Evolutionary conservation across 2,329 filamentous ascomycete genomes (phyloP).

Genomic region (Colletotrichum sidae): DNA sequence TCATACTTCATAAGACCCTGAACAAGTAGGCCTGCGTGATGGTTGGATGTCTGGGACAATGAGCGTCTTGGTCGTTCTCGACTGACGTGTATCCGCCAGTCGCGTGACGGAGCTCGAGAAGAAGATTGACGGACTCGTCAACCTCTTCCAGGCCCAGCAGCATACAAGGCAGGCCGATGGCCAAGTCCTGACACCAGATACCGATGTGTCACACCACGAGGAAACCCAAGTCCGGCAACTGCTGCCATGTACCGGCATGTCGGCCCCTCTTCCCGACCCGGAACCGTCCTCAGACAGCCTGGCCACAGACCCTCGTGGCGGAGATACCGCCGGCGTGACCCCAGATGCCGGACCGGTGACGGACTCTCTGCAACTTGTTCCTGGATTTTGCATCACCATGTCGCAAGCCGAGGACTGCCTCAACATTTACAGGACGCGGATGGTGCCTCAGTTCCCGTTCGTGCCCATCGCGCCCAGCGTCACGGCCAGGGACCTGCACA

Average conservation of each 20-base stretch:
- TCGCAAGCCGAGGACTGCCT: conserved; percentile 48
- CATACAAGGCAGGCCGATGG: conserved; percentile 15
- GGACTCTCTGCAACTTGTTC: conserved; percentile 42
- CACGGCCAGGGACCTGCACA: conserved; percentile 46
- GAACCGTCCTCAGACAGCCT: neutral
- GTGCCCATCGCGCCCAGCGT: conserved; percentile 44
- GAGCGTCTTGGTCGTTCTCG: too few relatives aligned
- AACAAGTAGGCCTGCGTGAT: too few relatives aligned
- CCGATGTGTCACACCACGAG: neutral
- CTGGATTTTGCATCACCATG: conserved; percentile 48
- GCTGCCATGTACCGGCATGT: neutral
- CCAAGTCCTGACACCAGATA: neutral
- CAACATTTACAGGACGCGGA: conserved; percentile 47
- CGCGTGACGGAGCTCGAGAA: conserved; percentile 52
- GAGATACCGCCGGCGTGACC: neutral
- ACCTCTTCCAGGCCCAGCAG: conserved; percentile 48
- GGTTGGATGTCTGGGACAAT: too few relatives aligned
- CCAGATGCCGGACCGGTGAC: neutral
- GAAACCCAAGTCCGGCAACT: neutral
- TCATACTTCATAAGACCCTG: neutral
- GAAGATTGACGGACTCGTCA: conserved; percentile 55
- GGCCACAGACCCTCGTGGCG: neutral
- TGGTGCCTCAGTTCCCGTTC: conserved; percentile 52
- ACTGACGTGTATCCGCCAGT: conserved; percentile 38
- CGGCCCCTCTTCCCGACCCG: neutral